phyloP scores from a whole-genome alignment of 2,329 filamentous ascomycete genomes.

The Fusarium heterosporum region DNA sequence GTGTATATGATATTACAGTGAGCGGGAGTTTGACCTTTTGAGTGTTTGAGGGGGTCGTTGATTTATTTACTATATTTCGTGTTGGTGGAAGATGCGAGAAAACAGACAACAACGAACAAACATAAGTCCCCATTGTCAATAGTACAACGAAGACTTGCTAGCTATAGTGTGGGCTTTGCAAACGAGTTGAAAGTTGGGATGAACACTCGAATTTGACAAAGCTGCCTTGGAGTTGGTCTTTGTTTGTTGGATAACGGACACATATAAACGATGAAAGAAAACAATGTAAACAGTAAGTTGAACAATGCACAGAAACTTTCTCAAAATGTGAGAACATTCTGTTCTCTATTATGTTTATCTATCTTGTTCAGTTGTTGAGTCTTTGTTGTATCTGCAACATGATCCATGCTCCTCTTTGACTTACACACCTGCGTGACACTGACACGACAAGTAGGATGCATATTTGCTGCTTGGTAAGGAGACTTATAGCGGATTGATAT shows the following conservation, averaged over 20 bases:
- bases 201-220: constrained; percentile 7
- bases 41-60: background rate
- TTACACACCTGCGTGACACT: background rate
- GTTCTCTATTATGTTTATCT: background rate
- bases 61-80: background rate
- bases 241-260: background rate
- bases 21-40: background rate
- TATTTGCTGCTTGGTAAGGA: background rate
- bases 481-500: background rate
- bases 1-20: background rate
- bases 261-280: background rate
- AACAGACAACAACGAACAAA: background rate
- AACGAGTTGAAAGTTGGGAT: background rate
- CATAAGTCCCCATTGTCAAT: background rate
- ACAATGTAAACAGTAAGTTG: background rate
- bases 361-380: background rate
- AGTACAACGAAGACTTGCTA: background rate
- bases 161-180: background rate
- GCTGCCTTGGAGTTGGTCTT: constrained; percentile 8
- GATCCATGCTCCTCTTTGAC: background rate
- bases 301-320: background rate
- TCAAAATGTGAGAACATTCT: background rate
- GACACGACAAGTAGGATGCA: background rate
- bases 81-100: background rate
- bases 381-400: background rate